Base-by-base conservation (phyloP, 225 moss, liverwort and hornwort species). In the Thuidium tamariscinum region DNA sequence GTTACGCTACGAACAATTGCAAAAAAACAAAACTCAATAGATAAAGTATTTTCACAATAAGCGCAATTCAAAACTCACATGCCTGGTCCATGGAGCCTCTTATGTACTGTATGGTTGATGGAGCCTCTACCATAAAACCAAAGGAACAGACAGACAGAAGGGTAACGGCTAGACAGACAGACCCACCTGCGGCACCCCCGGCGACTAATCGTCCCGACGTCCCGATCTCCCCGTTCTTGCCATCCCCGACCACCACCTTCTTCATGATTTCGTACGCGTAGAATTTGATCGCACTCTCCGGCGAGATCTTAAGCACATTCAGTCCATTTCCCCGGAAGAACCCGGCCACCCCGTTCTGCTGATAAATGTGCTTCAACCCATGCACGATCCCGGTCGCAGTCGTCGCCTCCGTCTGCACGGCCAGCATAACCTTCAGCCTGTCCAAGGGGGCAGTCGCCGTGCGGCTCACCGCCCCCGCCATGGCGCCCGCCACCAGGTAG, bases 291-390 rank as follows among this genome's bases (percentile, higher is more conserved):
- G 99, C 99, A 25, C 95, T 96, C 88, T 99, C 99, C 1, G 99
- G 99, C 36, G 95, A 93, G 25, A 99, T 95, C 87, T 99, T 99
- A 80, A 99, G 84, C 60, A 99, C 91, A 65, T 99, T 99, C 51
- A 99, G 90, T 22, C 95, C 99, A 55, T 99, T 99, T 26, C 99
- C 99, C 42, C 97, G 94, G 87, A 97, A 99, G 87, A 97, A 99
- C 2, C 96, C 97, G 14, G 88, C 48, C 10, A 96, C 83, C 8
- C 99, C 99, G 41, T 94, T 97, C 21, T 95, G 93, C 26, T 94
- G 86, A 37, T 99, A 96, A 71, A 99, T 99, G 49, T 96, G 96
- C 70, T 59, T 63, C 41, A 99, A 83, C 17, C 99, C 99, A 25
- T 94, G 89, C 74, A 96, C 79, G 87, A 99, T 92, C 23, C 97